phyloP scores from a whole-genome alignment of 768 basidiomycete species.

The Rubroboletus satanas region DNA sequence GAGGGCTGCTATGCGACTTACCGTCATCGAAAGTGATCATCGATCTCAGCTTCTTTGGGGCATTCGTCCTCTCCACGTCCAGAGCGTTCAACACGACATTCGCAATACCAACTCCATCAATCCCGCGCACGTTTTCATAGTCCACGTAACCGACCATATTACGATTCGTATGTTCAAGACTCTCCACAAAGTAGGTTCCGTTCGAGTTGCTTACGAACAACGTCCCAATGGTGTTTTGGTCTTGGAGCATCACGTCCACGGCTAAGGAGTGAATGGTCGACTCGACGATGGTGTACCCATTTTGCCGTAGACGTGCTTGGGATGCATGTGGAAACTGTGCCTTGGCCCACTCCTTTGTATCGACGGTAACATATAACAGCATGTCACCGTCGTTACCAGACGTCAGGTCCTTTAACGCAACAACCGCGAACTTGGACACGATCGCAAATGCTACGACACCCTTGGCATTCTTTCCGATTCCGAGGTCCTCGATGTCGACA shows the following conservation, averaged over 20 bases:
- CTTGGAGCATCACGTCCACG: slow-evolving; percentile 85
- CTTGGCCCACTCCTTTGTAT: slow-evolving; percentile 80
- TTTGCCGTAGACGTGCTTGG: slow-evolving; percentile 74
- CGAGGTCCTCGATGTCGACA: slow-evolving; percentile 74
- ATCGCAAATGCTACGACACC: slow-evolving; percentile 94
- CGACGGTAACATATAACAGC: slow-evolving; percentile 81
- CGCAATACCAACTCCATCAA: slow-evolving; percentile 88
- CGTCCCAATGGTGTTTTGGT: slow-evolving; percentile 69
- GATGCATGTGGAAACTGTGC: slow-evolving; percentile 92
- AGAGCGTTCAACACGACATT: slow-evolving; percentile 82
- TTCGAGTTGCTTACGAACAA: slow-evolving; percentile 95
- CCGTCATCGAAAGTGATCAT: slow-evolving; percentile 90
- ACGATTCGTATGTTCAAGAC: slow-evolving; percentile 88
- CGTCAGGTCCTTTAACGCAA: slow-evolving; percentile 73
- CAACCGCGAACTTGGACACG: slow-evolving; percentile 89
- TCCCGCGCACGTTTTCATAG: slow-evolving; percentile 81
- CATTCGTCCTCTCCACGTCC: slow-evolving; percentile 70
- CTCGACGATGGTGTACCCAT: slow-evolving; percentile 95
- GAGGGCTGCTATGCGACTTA: slow-evolving; percentile 15
- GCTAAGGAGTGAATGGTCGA: slow-evolving; percentile 90
- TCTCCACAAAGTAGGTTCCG: slow-evolving; percentile 91
- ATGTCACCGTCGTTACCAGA: slow-evolving; percentile 61
- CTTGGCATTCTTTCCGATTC: slow-evolving; percentile 77
- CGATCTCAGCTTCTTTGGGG: slow-evolving; percentile 71
- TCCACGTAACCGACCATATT: slow-evolving; percentile 89